Base-by-base conservation (phyloP, 2,329 filamentous ascomycete species). In the Colletotrichum sansevieriae region DNA sequence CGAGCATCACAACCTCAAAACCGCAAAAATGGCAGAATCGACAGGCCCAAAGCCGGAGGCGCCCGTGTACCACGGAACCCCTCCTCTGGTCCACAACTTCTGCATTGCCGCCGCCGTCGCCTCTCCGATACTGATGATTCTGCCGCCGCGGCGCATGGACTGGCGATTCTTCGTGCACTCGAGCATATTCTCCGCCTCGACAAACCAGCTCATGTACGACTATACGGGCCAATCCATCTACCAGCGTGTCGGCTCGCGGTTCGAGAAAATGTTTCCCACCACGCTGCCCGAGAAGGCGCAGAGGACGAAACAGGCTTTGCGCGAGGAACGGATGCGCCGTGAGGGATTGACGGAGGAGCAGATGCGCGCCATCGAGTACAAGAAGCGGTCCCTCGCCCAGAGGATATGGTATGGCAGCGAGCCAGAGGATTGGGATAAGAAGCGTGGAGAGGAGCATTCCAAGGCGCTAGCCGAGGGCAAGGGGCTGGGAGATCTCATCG, bases 341-440 rank as follows among this genome's bases (percentile, higher is more conserved):
- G 64, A 71, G 46, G 70, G 70, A 5, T 54, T 72, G 44, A 68
- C 65, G 33, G 70, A 73, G 71, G 71, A 71, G 54, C 71, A 73
- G 65, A 72, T 71, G 71, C 70, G 73, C 65, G 74, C 76, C 25
- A 68, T 76, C 35, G 75, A 73, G 65, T 71, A 65, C 57, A 61
- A 70, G 60, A 60, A 71, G 71, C 71, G 75, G 11, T 72, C 77
- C 63, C 57, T 77, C 56, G 75, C 87, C 63, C 79, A 84, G 70
- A 81, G 81, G 71, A 76, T 89, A 15, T 90, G 88, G 88, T 86
- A 88, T 83, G 88, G 88, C 39, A 82, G 81, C 43, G 87, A 88
- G 75, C 77, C 77, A n/a, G 81, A 83, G 51, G 82, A 85, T 71
- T 89, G 87, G 87, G 80, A 82, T 75, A 77, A 83, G 77, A 83